Base-by-base conservation (phyloP, 352 stramenopile species). In the Pythium apleroticum region DNA sequence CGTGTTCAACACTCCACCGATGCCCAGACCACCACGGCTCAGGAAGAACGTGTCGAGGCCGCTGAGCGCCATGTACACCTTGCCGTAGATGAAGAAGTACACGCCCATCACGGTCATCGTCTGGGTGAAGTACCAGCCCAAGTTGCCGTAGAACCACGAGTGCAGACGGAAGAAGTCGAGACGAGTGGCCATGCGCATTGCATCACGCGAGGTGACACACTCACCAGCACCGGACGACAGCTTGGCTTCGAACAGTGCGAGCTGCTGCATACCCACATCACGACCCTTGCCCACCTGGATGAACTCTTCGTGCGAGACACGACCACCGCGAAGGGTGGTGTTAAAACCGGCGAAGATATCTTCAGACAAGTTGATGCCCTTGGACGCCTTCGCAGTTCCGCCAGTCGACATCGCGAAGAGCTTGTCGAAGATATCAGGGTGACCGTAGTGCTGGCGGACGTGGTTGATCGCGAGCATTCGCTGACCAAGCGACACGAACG, bases 191-290 rank as follows among this genome's bases (percentile, higher is more conserved):
- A 99, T 96, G 24, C 97, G 82, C 77, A 98, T 96, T 0, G 97
- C 93, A 84, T 99, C 97, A 54, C 97, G 87, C 41, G 95, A 98
- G 22, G 98, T 88, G 66, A 97, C 98, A 77, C 98, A 97, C 71
- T 99, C 97, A 45, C 91, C 97, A 45, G 95, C 95, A 73, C 97
- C 97, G 72, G 98, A 97, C 60, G 90, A 98, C 25, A 98, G 66
- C 67, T 99, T 99, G 1, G 97, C 95, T 71, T 99, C 97, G 70
- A 99, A 99, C 66, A 98, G 92, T 71, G 98, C 98, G 31, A 98
- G 92, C 75, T 99, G 97, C 69, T 98, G 97, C 93, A 98, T 98
- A 71, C 97, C 97, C n/a, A 99, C 97, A 91, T 99, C 97, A 76
- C 97, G 90, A 70, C 97, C 97, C 79, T 99, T 99, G 66, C 97